These are phyloP conservation scores for Talaromyces proteolyticus DNA, from an alignment of 495 filamentous ascomycete species.

Conservation along the genomic window DNA sequence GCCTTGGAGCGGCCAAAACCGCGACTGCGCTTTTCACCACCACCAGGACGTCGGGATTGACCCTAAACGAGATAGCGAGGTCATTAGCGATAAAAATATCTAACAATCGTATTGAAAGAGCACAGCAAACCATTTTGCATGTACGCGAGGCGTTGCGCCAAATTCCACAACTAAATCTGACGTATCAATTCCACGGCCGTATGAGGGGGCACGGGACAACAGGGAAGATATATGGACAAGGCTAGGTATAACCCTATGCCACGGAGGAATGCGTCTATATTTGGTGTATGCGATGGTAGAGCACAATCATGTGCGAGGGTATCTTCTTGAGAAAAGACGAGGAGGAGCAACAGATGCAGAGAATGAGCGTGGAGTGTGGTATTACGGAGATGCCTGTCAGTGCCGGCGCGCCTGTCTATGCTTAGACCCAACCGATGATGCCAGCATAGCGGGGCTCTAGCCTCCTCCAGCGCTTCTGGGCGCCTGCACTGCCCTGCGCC, in stretches of 20 bases:
- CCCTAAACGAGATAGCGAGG: constrained; percentile 21
- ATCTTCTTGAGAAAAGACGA: constrained; percentile 6
- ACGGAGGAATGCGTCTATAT: background rate
- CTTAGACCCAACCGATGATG: background rate
- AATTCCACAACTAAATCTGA: constrained; percentile 15
- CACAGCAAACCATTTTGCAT: constrained; percentile 8
- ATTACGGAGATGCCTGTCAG: background rate
- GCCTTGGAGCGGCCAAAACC: constrained; percentile 42
- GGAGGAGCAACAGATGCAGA: constrained; percentile 7
- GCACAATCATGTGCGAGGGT: too few species aligned
- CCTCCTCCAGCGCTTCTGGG: too few species aligned
- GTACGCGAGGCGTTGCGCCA: background rate
- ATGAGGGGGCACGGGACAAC: background rate
- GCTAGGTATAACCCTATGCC: background rate
- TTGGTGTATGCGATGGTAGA: constrained; percentile 2
- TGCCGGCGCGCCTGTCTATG: background rate
- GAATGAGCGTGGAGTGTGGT: constrained; percentile 1
- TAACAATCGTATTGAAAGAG: background rate
- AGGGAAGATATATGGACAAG: background rate
- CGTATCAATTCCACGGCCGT: constrained; percentile 15
- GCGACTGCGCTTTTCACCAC: constrained; percentile 44
- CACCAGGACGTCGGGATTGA: constrained; percentile 43
- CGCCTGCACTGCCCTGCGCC: too few species aligned
- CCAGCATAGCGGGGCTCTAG: background rate
- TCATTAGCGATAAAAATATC: background rate